Conservation (phyloP, 2,329 filamentous ascomycete genomes). For the Thielaviopsis euricoi region DNA sequence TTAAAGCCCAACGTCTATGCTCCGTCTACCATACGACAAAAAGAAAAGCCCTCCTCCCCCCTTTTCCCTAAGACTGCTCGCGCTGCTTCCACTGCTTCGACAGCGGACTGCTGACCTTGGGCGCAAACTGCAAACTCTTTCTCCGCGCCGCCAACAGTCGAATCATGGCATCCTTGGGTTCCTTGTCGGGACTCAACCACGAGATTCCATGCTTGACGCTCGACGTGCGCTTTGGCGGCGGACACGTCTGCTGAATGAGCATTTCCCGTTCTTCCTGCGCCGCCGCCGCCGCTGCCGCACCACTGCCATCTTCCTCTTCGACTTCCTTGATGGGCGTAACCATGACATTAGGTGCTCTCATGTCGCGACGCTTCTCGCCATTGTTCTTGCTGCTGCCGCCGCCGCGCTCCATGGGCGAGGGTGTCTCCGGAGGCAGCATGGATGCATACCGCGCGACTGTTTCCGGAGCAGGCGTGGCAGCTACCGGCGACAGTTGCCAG, state of each 20-base stretch:
- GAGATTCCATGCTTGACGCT: conserved; percentile 14
- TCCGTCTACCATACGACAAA: too few species aligned
- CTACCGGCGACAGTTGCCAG: conserved; percentile 36
- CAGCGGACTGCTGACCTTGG: conserved; percentile 57
- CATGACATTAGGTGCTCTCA: neutral
- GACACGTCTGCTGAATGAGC: conserved; percentile 25
- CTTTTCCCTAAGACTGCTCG: neutral
- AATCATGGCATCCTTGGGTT: conserved; percentile 36
- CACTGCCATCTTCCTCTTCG: conserved; percentile 24
- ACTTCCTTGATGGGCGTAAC: neutral
- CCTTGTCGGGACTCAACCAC: conserved; percentile 33
- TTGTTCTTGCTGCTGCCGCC: conserved; percentile 15
- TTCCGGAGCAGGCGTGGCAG: conserved; percentile 42
- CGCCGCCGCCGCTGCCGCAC: conserved; percentile 15
- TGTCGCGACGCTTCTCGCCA: neutral
- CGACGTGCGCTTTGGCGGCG: conserved; percentile 13
- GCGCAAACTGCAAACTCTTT: conserved; percentile 64
- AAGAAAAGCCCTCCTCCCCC: neutral
- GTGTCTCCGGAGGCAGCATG: conserved; percentile 30
- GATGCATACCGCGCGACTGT: conserved; percentile 35
- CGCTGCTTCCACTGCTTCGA: conserved; percentile 34
- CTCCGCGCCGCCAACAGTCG: conserved; percentile 54
- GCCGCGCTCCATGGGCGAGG: conserved; percentile 21
- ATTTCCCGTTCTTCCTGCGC: neutral
- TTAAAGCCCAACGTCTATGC: neutral